Base-by-base conservation (phyloP, 2,329 filamentous ascomycete species). In the Penicillium sp. region DNA sequence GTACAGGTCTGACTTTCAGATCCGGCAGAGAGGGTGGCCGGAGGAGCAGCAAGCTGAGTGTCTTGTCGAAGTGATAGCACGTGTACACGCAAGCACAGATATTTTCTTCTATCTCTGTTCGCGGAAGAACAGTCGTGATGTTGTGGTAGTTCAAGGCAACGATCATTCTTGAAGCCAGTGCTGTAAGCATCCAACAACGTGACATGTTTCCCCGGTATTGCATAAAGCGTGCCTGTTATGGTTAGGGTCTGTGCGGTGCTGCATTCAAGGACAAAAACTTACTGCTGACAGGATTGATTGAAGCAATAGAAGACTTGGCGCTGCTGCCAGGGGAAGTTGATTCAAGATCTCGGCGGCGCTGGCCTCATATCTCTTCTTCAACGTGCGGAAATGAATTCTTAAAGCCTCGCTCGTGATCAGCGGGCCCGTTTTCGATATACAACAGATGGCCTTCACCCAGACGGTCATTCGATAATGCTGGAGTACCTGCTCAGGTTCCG, bases 61-160 rank as follows among this genome's bases (percentile, higher is more conserved):
- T 56, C n/a, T 58, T 58, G 37, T 61, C 59, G 14, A 54, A 59
- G 29, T 55, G 56, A 37, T 59, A 61, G 41, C 59, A 61, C n/a
- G 46, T 54, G 28, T 59, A 58, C 3, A 61, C 41, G 40, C 54
- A 59, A 2, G 50, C 49, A 29, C 59, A 58, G 2, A 61, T 56
- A 6, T 55, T 55, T 41, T 56, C 42, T 45, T 61, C 59, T 8
- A 52, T 45, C 13, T 59, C 53, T 16, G 42, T 53, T 36, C 50
- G 49, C 8, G 59, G 54, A 16, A 29, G 37, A 3, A 47, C 10
- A 13, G 56, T 47, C 1, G 54, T 59, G 34, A 61, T 59, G n/a
- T 58, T 60, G 36, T 61, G 59, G 35, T 61, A 61, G 27, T 59
- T 55, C 22, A 61, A 51, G 11, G 59, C 55, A 13, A 61, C 52